Conservation (phyloP, 148 eudicot genomes). For the Gaultheria prostrata region DNA sequence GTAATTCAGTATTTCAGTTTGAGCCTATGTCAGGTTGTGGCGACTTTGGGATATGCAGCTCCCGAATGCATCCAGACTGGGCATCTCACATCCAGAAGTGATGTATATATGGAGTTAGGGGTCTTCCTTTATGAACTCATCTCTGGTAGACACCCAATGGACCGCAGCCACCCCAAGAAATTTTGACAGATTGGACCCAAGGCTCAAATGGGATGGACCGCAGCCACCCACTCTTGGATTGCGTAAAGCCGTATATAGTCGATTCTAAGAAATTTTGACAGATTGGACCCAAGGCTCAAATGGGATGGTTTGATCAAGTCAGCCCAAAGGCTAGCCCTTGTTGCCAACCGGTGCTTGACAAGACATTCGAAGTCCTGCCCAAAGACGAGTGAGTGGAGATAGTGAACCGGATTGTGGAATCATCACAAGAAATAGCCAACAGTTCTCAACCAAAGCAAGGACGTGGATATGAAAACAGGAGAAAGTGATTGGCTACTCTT, state of each 20-base stretch:
- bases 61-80: constrained; percentile 91
- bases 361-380: constrained; percentile 70
- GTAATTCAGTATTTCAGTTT: neutral
- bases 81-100: constrained; percentile 79
- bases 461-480: constrained; percentile 29
- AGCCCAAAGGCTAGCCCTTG: constrained; percentile 57
- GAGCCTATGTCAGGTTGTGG: constrained; percentile 58
- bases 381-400: constrained; percentile 87
- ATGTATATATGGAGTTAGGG: constrained; percentile 95
- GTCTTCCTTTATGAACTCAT: constrained; percentile 89
- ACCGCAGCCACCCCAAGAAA: constrained; percentile 72
- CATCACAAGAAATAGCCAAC: constrained; percentile 31
- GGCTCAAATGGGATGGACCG: no score
- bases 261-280: constrained; percentile 68
- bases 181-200: no score
- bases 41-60: constrained; percentile 93
- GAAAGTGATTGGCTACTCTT: constrained; percentile 24
- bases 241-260: constrained; percentile 77
- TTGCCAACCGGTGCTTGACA: constrained; percentile 80
- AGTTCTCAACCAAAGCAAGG: constrained; percentile 34
- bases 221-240: constrained; percentile 71
- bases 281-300: constrained; percentile 78
- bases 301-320: constrained; percentile 46
- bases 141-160: constrained; percentile 85
- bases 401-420: constrained; percentile 52